Evolutionary conservation across 805 yeast genomes (phyloP), one percentile per base, ranked within the genome.

Genomic region (Yarrowia divulgata): DNA sequence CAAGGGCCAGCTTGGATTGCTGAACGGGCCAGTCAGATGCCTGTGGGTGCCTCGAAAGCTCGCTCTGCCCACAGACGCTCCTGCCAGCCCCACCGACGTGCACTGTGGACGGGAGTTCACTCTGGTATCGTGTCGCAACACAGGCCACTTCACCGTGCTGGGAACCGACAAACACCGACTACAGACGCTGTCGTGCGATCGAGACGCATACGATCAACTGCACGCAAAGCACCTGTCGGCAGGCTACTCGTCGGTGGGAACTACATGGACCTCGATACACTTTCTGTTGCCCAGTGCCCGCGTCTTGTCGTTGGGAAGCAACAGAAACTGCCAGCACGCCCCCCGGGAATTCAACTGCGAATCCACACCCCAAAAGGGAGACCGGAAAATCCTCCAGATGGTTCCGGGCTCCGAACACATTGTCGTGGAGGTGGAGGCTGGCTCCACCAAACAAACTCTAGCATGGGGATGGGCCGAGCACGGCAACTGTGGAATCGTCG

Each of bases 391-490:
- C 70, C 75, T 40, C 62, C 70, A 32, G 43, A 80, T 81, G 67
- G 80, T 82, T 0, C 83, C 86, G 7, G 99, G 99, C 0, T 91
- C 97, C 77, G 98, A 94, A 75, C 99, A 94, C 77, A 96, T 95
- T 0, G 73, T 93, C 18, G 50, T 60, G 7, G 66, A 45, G 45
- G 66, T 45, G 42, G 66, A 43, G 52, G 13, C 52, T 8, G 10
- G 42, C 16, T n/a, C 52, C 52, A 19, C 18, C 32, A 43, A 34
- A 45, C 66, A 60, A 34, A 73, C 73, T 13, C 55, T 85, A 34
- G 84, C 93, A 1, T 95, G 98, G 98, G 99, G 99, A 0, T 94
- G 99, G 99, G 98, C 97, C 14, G 98, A 95, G 75, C 99, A 94
- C 77, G 99, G 99, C 0, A 94, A 94, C 76, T 94, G 98, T 79